Evolutionary conservation across 176 grass and related monocot genomes (phyloP).

Genomic region (Oropetium thomaeum): DNA sequence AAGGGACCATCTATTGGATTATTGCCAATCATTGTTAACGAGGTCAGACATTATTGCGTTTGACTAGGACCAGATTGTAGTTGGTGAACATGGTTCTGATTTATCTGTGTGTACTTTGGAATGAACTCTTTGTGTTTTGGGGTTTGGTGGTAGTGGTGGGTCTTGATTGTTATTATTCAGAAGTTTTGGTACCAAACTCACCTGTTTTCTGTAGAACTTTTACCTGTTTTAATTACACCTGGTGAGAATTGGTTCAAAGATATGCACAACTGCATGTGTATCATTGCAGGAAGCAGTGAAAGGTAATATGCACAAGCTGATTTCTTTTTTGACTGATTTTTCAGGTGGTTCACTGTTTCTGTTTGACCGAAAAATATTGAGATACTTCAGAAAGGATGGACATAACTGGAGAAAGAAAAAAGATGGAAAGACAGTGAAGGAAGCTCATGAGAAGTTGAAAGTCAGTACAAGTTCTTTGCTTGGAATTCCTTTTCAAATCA

Average conservation of each 20-base stretch:
- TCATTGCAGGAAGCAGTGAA: neutral
- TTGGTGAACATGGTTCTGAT: neutral
- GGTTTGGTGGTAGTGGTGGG: neutral
- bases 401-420: slow-evolving; percentile 93
- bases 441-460: slow-evolving; percentile 93
- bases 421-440: slow-evolving; percentile 84
- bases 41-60: neutral
- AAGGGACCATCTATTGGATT: neutral
- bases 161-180: neutral
- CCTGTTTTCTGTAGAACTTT: neutral
- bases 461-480: slow-evolving; percentile 27
- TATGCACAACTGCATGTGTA: neutral
- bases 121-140: neutral
- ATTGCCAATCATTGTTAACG: slow-evolving; percentile 22
- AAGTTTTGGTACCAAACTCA: neutral
- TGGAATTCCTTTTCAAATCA: neutral
- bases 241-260: neutral
- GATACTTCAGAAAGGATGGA: slow-evolving; percentile 87
- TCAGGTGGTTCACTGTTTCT: slow-evolving; percentile 81
- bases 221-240: slow-evolving; percentile 7
- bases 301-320: neutral
- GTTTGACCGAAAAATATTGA: slow-evolving; percentile 86
- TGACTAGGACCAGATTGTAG: neutral
- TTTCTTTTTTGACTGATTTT: slow-evolving; percentile 16
- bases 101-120: neutral